Evolutionary conservation across 345 rosid species (phyloP).

Genomic region (Lepidium sativum): DNA sequence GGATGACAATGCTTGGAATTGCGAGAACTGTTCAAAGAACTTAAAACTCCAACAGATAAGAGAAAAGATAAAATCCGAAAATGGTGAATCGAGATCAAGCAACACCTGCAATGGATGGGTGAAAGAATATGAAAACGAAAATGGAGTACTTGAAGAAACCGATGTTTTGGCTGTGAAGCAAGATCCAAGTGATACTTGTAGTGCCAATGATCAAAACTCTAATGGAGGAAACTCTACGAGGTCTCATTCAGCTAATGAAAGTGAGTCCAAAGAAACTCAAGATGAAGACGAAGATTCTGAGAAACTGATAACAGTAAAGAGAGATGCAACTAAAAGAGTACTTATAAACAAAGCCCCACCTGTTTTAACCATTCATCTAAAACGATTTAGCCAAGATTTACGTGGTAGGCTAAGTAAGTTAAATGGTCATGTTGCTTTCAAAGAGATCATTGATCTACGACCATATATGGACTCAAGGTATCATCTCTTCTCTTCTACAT

Average conservation of each 20-base stretch:
- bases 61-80: slow-evolving; percentile 32
- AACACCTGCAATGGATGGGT: slow-evolving; percentile 28
- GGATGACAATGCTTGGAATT: slow-evolving; percentile 93
- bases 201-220: slow-evolving; percentile 26
- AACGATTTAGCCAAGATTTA: slow-evolving; percentile 88
- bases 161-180: slow-evolving; percentile 14
- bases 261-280: slow-evolving; percentile 35
- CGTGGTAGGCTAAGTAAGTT: slow-evolving; percentile 93
- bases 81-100: slow-evolving; percentile 18
- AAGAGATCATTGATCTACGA: slow-evolving; percentile 59
- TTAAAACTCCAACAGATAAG: slow-evolving; percentile 35
- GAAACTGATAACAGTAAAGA: slow-evolving; percentile 50
- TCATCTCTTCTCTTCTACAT: neutral
- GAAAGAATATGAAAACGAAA: slow-evolving; percentile 3
- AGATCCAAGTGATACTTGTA: slow-evolving; percentile 24
- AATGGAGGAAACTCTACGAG: slow-evolving; percentile 24
- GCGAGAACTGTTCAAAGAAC: slow-evolving; percentile 72
- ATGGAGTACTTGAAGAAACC: slow-evolving; percentile 6
- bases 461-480: slow-evolving; percentile 84
- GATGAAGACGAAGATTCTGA: slow-evolving; percentile 34
- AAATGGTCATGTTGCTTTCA: slow-evolving; percentile 78
- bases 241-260: slow-evolving; percentile 28
- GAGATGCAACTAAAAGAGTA: slow-evolving; percentile 87
- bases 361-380: slow-evolving; percentile 77
- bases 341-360: slow-evolving; percentile 73